phyloP scores from a whole-genome alignment of 2,329 filamentous ascomycete genomes.

The Anisogramma anomala region DNA sequence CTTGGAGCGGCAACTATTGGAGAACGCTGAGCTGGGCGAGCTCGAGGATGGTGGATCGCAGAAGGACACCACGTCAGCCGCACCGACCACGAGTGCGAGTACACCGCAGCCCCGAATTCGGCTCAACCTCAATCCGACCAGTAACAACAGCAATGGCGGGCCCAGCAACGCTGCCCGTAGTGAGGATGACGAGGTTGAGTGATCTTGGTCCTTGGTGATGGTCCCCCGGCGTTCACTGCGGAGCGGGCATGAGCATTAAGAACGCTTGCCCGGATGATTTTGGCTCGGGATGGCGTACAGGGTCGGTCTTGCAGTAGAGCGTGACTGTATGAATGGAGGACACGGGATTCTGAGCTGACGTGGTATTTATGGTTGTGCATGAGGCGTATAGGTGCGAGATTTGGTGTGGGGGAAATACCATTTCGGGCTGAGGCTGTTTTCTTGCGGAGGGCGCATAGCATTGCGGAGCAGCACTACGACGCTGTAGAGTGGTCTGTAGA shows the following conservation, averaged over 20 bases:
- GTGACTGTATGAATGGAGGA: constrained; percentile 1
- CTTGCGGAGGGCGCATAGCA: not conserved
- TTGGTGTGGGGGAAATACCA: constrained; percentile 14
- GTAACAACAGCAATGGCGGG: constrained; percentile 12
- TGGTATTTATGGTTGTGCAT: constrained; percentile 10
- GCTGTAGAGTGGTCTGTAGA: not conserved
- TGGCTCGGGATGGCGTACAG: not conserved
- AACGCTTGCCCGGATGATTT: too few species aligned
- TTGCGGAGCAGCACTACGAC: too few species aligned
- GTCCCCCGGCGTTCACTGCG: too few species aligned
- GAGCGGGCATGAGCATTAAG: too few species aligned
- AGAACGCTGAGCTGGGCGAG: constrained; percentile 44
- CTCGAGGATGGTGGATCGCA: constrained; percentile 36
- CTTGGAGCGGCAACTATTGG: constrained; percentile 41
- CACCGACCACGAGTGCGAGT: constrained; percentile 45
- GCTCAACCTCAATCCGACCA: constrained; percentile 40
- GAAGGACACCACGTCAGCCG: constrained; percentile 30
- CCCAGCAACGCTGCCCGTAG: constrained; percentile 12
- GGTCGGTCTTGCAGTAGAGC: constrained; percentile 6
- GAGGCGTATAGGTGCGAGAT: constrained; percentile 10
- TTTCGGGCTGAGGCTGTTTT: constrained; percentile 5
- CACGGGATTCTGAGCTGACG: not conserved
- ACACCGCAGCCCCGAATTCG: constrained; percentile 66
- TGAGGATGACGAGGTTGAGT: constrained; percentile 12
- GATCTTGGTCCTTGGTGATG: too few species aligned